Evolutionary conservation across 768 basidiomycete genomes (phyloP), one percentile per base, ranked within the genome.

Genomic region (Gelatoporia subvermispora): DNA sequence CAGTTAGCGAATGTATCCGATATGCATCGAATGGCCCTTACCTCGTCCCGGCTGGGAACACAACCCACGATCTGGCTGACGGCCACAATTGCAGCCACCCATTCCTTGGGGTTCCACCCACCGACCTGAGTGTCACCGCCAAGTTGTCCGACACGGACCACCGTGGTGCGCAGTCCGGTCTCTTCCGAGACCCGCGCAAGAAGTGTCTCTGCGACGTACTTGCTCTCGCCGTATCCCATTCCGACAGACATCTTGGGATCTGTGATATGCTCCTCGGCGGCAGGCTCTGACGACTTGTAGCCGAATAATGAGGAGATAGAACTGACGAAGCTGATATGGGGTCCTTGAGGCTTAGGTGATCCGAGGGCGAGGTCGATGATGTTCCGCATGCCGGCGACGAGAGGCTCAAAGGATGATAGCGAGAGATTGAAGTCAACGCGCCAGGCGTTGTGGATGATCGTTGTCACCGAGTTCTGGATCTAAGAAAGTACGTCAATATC

Each of bases 81-180:
- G 20, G 49, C 50, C 22, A 57, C 63, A 3, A 77, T 57, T 35
- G 68, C 64, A 15, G 77, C 75, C 23, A 77, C 54, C 77, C 77
- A 79, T 41, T 77, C 74, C 0, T 60, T 68, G 3, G 65, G 62
- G 3, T 65, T 66, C 76, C 76, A 77, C 0, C 68, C 67, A 17
- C 76, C 76, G 8, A 63, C 64, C 1, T 58, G 58, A 0, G 47
- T 50, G 18, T 72, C 72, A 15, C 75, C 75, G 22, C 61, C 63
- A 7, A 77, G 59, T 48, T 79, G 77, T 0, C 76, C 78, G 9
- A 77, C 68, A 2, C 78, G 64, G 23, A 77, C 59, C 2, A 68
- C 68, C 0, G 67, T 62, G 0, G 60, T 60, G 7, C 63, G 62
- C 4, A 77, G 48, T 2, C 69, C 65, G 8, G 72, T 72, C 42